Conservation (phyloP, 2,329 filamentous ascomycete genomes). For the Dothistroma septosporum region DNA sequence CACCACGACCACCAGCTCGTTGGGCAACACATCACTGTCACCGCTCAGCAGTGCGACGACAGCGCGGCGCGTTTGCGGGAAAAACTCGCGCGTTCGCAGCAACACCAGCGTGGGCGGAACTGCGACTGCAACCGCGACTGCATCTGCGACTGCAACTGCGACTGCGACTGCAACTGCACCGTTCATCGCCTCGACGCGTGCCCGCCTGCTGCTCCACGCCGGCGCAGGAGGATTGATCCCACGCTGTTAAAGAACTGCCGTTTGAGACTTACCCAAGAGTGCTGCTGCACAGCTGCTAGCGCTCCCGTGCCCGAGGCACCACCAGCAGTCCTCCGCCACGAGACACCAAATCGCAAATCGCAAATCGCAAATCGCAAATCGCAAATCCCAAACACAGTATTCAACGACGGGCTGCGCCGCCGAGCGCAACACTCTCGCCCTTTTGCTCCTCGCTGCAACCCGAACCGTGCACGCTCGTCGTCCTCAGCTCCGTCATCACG, state of each 20-base stretch:
- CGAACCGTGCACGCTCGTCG: constrained; percentile 13
- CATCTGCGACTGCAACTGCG: background rate
- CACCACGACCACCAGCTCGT: background rate
- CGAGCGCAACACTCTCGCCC: background rate
- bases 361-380: background rate
- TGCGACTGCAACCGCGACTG: background rate
- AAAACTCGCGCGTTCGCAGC: background rate
- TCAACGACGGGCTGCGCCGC: background rate
- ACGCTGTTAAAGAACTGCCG: constrained; percentile 9
- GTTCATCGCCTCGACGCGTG: background rate
- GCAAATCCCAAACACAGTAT: background rate
- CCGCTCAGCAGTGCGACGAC: background rate
- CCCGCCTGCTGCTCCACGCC: background rate
- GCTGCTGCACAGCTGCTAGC: constrained; percentile 2
- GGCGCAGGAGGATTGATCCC: background rate
- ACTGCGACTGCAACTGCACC: background rate
- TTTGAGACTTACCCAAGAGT: background rate
- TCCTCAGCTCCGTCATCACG: constrained; percentile 10
- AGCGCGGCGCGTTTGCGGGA: background rate
- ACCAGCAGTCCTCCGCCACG: background rate
- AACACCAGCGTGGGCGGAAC: constrained; percentile 1
- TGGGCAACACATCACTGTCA: background rate
- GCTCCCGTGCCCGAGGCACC: constrained; percentile 8
- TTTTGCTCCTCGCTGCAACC: background rate
- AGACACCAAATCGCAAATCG: background rate